phyloP scores from a whole-genome alignment of 371 early-diverging fungal species.

The Lichtheimia ornata region DNA sequence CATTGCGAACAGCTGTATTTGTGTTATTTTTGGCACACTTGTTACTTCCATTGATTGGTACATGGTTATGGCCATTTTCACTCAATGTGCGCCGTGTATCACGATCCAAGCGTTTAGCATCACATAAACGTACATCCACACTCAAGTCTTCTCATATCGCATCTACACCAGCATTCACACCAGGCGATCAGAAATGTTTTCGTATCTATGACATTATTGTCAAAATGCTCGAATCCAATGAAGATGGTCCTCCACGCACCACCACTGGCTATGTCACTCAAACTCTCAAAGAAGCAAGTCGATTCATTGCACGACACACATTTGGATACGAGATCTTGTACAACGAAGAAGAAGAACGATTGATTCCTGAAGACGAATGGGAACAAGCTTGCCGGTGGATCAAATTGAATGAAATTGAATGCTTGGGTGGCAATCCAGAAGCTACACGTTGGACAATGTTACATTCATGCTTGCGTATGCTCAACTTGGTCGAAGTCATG shows the following conservation, averaged over 20 bases:
- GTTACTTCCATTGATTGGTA: conserved; percentile 28
- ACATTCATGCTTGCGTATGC: conserved; percentile 36
- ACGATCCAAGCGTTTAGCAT: conserved; percentile 16
- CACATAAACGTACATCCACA: conserved; percentile 6
- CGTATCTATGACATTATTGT: conserved; percentile 30
- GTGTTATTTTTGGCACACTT: conserved; percentile 32
- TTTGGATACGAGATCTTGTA: conserved; percentile 41
- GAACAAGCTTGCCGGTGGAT: conserved; percentile 40
- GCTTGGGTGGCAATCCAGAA: conserved; percentile 32
- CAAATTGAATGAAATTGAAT: conserved; percentile 39
- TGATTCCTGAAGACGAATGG: conserved; percentile 35
- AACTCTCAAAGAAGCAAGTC: conserved; percentile 25
- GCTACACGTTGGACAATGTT: conserved; percentile 30
- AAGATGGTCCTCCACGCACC: conserved; percentile 18
- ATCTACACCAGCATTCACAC: conserved; percentile 16
- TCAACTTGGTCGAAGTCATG: conserved; percentile 39
- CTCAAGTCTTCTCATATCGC: background rate
- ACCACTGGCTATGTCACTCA: background rate
- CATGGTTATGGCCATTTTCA: conserved; percentile 19
- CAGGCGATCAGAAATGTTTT: conserved; percentile 33
- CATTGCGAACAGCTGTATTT: conserved; percentile 30
- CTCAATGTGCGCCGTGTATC: conserved; percentile 34
- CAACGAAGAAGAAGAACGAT: conserved; percentile 14
- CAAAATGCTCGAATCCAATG: conserved; percentile 18
- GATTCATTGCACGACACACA: conserved; percentile 31